These are phyloP conservation scores for Phaeosphaeria sp. DNA, from an alignment of 2,329 filamentous ascomycete genomes.

Conservation along the genomic window DNA sequence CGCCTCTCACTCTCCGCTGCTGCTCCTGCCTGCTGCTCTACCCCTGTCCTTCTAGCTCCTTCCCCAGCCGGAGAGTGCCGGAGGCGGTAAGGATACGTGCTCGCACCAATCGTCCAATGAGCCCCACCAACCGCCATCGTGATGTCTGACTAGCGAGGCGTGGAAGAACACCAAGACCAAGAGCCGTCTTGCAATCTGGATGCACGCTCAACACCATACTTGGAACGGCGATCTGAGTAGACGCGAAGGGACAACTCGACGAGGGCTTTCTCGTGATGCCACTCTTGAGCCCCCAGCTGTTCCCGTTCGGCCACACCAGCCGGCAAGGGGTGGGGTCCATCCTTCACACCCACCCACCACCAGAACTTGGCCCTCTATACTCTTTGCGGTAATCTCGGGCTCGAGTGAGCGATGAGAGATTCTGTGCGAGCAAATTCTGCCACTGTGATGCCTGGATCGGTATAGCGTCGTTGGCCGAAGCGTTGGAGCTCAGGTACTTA, in stretches of 20 bases:
- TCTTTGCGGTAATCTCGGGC: not conserved
- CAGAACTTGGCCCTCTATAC: not conserved
- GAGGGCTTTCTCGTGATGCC: slow-evolving; percentile 23
- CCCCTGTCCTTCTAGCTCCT: slow-evolving; percentile 5
- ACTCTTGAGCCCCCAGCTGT: slow-evolving; percentile 3
- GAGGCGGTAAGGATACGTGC: slow-evolving; percentile 11
- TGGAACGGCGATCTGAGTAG: not conserved
- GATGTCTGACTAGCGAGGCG: slow-evolving; percentile 10
- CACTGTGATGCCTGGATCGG: slow-evolving; percentile 5
- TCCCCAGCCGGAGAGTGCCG: not conserved
- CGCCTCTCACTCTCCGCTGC: not conserved
- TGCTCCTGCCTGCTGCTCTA: not conserved
- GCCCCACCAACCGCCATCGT: not conserved
- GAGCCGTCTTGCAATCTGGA: slow-evolving; percentile 17
- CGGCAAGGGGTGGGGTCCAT: slow-evolving; percentile 2
- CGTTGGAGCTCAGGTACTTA: slow-evolving; percentile 13
- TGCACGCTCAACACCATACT: slow-evolving; percentile 22
- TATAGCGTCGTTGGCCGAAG: slow-evolving; percentile 17
- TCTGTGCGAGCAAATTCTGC: slow-evolving; percentile 13
- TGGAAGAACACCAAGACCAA: slow-evolving; percentile 19
- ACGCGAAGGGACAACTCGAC: slow-evolving; percentile 27
- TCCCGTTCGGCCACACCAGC: slow-evolving; percentile 6
- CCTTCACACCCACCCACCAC: slow-evolving; percentile 3
- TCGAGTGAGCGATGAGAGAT: slow-evolving; percentile 9
- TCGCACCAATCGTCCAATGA: slow-evolving; percentile 10